Evolutionary conservation across 768 basidiomycete genomes (phyloP).

Genomic region (Lactarius trivialis): DNA sequence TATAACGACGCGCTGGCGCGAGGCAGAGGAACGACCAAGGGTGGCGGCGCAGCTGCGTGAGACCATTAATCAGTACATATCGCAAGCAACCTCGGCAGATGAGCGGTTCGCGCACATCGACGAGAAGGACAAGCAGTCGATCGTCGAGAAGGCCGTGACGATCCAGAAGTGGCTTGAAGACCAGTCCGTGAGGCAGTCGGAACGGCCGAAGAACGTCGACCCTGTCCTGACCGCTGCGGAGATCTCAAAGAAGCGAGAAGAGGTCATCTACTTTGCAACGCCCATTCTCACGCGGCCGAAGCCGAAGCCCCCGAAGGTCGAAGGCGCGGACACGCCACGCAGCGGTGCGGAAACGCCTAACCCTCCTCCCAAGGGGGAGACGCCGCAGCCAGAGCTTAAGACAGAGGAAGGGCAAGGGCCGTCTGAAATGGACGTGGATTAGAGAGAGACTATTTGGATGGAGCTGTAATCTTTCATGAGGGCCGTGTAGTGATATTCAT

Average conservation of each 20-base stretch:
- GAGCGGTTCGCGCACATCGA: constrained; percentile 89
- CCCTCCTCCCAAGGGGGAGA: constrained; percentile 33
- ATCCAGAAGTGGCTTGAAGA: constrained; percentile 96
- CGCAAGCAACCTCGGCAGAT: constrained; percentile 74
- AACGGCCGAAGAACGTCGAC: constrained; percentile 84
- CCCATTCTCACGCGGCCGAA: constrained; percentile 90
- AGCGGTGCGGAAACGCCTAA: constrained; percentile 52
- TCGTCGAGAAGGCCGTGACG: constrained; percentile 86
- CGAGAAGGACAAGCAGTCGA: constrained; percentile 75
- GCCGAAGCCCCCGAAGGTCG: constrained; percentile 72
- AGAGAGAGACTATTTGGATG: constrained; percentile 24
- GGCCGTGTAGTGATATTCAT: constrained; percentile 13
- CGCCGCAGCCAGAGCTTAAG: constrained; percentile 32
- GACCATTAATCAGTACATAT: constrained; percentile 79
- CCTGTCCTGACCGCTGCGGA: constrained; percentile 77
- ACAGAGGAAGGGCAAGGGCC: constrained; percentile 37
- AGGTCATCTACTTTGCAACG: constrained; percentile 81
- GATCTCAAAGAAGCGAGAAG: constrained; percentile 87
- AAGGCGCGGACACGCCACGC: constrained; percentile 70
- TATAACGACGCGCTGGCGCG: constrained; percentile 74
- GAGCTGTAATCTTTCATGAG: constrained; percentile 1
- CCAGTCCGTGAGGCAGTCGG: constrained; percentile 77
- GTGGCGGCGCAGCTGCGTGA: constrained; percentile 76
- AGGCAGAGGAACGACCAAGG: constrained; percentile 72
- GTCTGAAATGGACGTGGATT: constrained; percentile 83